Conservation (phyloP, 331 rosid genomes). For the Malus hybrid region DNA sequence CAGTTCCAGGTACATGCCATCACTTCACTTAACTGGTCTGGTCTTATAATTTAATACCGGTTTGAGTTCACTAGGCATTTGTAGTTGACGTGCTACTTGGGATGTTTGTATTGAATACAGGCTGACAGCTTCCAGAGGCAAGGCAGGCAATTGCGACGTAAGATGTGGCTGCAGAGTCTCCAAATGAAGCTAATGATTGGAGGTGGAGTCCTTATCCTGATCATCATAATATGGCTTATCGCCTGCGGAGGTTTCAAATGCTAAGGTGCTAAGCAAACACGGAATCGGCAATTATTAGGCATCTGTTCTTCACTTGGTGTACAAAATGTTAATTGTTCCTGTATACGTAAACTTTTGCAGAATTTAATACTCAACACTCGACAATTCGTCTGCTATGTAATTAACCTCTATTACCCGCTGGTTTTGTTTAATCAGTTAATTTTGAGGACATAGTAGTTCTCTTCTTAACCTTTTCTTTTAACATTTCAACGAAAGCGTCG, state of each 20-base stretch:
- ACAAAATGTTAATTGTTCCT: slow-evolving; percentile 10
- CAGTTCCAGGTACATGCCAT: slow-evolving; percentile 77
- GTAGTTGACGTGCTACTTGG: background rate
- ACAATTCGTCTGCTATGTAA: slow-evolving; percentile 21
- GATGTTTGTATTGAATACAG: slow-evolving; percentile 32
- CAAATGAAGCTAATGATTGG: slow-evolving; percentile 87
- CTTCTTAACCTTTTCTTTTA: background rate
- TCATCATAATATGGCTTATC: slow-evolving; percentile 68
- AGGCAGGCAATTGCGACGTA: slow-evolving; percentile 86
- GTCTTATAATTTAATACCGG: background rate
- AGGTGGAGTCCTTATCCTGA: slow-evolving; percentile 54
- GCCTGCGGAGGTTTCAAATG: slow-evolving; percentile 90
- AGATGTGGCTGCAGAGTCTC: slow-evolving; percentile 96
- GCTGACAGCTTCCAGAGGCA: slow-evolving; percentile 99
- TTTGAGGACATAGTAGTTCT: background rate
- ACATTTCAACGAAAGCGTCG: too few relatives aligned
- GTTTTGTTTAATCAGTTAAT: background rate
- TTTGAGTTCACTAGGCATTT: background rate
- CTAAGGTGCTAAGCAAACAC: slow-evolving; percentile 25
- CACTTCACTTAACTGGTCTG: background rate
- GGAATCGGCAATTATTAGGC: background rate
- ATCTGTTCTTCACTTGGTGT: slow-evolving; percentile 24
- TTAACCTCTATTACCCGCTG: slow-evolving; percentile 18
- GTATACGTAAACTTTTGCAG: too few relatives aligned
- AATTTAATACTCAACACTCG: background rate